phyloP scores from a whole-genome alignment of 805 yeast genomes.

The Yamadazyma kitorensis region DNA sequence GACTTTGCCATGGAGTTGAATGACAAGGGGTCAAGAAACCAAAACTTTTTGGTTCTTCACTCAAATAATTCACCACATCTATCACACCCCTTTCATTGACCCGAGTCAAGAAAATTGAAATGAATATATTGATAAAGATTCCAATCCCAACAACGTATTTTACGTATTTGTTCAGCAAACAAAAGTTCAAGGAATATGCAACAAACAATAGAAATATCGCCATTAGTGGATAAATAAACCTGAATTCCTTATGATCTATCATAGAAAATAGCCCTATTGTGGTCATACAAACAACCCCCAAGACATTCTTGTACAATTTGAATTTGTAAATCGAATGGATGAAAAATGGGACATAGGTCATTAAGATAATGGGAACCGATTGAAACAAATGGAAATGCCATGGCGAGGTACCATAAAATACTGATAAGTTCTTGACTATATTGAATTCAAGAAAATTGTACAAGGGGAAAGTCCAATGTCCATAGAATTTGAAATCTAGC shows the following conservation, averaged over 20 bases:
- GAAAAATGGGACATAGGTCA: constrained; percentile 64
- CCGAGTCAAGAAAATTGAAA: constrained; percentile 54
- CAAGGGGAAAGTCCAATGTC: constrained; percentile 55
- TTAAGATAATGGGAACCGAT: constrained; percentile 73
- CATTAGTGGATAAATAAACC: constrained; percentile 83
- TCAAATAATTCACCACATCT: constrained; percentile 54
- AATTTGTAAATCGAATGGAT: constrained; percentile 19
- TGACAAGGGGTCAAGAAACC: constrained; percentile 96
- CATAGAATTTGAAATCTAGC: constrained; percentile 63
- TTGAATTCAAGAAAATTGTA: constrained; percentile 75
- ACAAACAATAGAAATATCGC: constrained; percentile 63
- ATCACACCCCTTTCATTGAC: constrained; percentile 86
- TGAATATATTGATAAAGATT: constrained; percentile 33
- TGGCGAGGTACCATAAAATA: constrained; percentile 82
- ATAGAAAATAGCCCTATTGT: constrained; percentile 59
- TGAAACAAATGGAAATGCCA: constrained; percentile 83
- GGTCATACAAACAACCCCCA: constrained; percentile 27
- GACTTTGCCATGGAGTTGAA: constrained; percentile 93
- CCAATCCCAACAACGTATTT: constrained; percentile 15
- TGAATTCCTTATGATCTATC: constrained; percentile 83
- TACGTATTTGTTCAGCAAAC: not conserved
- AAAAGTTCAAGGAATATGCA: constrained; percentile 34
- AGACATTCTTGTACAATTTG: constrained; percentile 11
- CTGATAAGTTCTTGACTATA: constrained; percentile 65
- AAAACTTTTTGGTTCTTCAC: constrained; percentile 44